phyloP scores from a whole-genome alignment of 306 rosid species.

The Acacia crassicarpa region DNA sequence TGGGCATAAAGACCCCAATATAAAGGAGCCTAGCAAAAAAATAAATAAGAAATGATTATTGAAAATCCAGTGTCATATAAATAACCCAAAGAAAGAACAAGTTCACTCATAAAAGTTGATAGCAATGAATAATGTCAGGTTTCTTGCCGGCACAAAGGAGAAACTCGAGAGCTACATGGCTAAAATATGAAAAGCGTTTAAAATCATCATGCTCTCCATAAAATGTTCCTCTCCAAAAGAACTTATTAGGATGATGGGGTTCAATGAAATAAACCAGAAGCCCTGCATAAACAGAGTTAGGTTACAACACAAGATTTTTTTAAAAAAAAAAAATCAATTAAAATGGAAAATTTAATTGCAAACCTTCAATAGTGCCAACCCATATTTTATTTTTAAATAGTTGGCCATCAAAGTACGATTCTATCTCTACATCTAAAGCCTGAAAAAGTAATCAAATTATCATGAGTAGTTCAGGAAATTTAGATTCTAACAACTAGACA shows the following conservation, averaged over 20 bases:
- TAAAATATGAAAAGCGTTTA: slow-evolving; percentile 85
- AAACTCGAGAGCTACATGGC: slow-evolving; percentile 93
- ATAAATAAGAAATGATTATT: background rate
- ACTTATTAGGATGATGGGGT: slow-evolving; percentile 86
- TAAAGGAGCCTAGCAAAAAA: slow-evolving; percentile 78
- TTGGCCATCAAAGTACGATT: slow-evolving; percentile 81
- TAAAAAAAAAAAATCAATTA: background rate
- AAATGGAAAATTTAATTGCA: slow-evolving; percentile 25
- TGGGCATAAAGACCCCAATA: slow-evolving; percentile 84
- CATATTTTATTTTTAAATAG: slow-evolving; percentile 84
- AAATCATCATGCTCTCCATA: slow-evolving; percentile 95
- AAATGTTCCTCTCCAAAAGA: slow-evolving; percentile 78
- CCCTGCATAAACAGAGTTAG: slow-evolving; percentile 51
- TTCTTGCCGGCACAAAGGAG: slow-evolving; percentile 90
- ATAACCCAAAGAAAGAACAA: slow-evolving; percentile 24
- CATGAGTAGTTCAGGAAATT: slow-evolving; percentile 23
- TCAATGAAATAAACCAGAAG: slow-evolving; percentile 96
- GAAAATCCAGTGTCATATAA: slow-evolving; percentile 1
- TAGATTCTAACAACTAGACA: background rate
- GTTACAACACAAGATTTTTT: slow-evolving; percentile 29
- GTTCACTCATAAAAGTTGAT: slow-evolving; percentile 20
- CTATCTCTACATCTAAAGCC: slow-evolving; percentile 70
- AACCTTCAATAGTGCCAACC: slow-evolving; percentile 92
- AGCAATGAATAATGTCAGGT: slow-evolving; percentile 94
- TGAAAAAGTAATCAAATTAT: slow-evolving; percentile 42